Evolutionary conservation across 2,329 filamentous ascomycete genomes (phyloP).

Genomic region (Aspergillus ustus): DNA sequence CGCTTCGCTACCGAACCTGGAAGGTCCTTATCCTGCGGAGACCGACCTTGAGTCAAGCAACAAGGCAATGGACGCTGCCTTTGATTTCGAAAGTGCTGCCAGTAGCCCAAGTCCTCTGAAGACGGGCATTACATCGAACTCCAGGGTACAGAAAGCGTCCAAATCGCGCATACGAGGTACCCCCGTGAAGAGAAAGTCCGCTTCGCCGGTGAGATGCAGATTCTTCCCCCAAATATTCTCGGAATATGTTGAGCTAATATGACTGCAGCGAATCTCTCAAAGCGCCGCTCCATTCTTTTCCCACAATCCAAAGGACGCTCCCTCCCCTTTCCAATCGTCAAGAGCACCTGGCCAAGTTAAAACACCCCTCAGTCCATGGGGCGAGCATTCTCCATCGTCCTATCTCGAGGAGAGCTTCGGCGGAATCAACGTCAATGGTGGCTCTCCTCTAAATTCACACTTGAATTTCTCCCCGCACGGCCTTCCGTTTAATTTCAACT

Average conservation of each 20-base stretch:
- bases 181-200: constrained; percentile 28
- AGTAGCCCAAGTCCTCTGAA: constrained; percentile 51
- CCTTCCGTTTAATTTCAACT: constrained; percentile 46
- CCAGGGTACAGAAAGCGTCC: constrained; percentile 29
- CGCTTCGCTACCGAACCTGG: constrained; percentile 38
- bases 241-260: constrained; percentile 16
- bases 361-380: constrained; percentile 44
- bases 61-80: constrained; percentile 53
- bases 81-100: constrained; percentile 54
- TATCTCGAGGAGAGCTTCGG: constrained; percentile 51
- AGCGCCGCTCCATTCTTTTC: constrained; percentile 39
- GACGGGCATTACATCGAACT: constrained; percentile 29
- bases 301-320: constrained; percentile 38
- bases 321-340: constrained; percentile 42
- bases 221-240: background rate
- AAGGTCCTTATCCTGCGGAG: constrained; percentile 36
- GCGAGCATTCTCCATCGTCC: constrained; percentile 48
- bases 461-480: constrained; percentile 41
- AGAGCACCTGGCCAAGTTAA: constrained; percentile 36
- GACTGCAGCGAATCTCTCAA: constrained; percentile 26
- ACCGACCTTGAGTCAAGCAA: constrained; percentile 51
- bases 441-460: constrained; percentile 47
- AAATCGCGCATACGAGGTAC: constrained; percentile 35
- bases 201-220: constrained; percentile 36
- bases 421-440: constrained; percentile 50